Evolutionary conservation across 306 rosid species (phyloP), one percentile per base, ranked within the genome.

Genomic region (Casuarina glauca): DNA sequence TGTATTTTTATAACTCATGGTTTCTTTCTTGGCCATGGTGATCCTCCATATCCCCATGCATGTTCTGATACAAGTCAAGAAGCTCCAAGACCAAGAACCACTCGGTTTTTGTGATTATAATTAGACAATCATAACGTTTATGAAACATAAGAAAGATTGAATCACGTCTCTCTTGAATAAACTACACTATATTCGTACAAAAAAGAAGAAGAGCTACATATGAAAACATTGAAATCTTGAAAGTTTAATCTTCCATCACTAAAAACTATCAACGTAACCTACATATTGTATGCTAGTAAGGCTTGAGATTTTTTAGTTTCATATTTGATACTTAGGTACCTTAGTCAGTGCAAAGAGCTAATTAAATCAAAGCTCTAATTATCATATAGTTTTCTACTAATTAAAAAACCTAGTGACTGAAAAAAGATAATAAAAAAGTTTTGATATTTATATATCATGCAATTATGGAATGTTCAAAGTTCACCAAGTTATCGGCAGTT

Each of bases 41-140:
- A 67, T 80, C 79, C 78, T 78, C 86, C 80, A 67, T 82, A 82
- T 81, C 79, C 79, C 50, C 74, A 75, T 77, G 89, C 63, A 75
- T 79, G 66, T 82, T 57, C 60, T 43, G 60, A 17, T 77, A 20
- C 58, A 81, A 81, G 82, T 80, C 84, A 85, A 77, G 60, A 15
- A 74, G 83, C 91, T 78, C 87, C 50, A 16, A 69, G 17, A 57
- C 79, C 89, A 60, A 86, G 51, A 85, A 74, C 48, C 52, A 55
- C 78, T 82, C 78, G 58, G 57, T 86, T 84, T 76, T 55, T 35
- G 60, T 69, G 58, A 52, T 75, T 78, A 78, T 81, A 70, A 84
- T 84, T 89, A 76, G 53, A 75, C 81, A 89, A 82, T 84, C 83
- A 86, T 84, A 44, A 53, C 72, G 84, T 78, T 67, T 60, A 19